Base-by-base conservation (phyloP, 371 early-diverging fungal species). In the Apophysomyces ossiformis region DNA sequence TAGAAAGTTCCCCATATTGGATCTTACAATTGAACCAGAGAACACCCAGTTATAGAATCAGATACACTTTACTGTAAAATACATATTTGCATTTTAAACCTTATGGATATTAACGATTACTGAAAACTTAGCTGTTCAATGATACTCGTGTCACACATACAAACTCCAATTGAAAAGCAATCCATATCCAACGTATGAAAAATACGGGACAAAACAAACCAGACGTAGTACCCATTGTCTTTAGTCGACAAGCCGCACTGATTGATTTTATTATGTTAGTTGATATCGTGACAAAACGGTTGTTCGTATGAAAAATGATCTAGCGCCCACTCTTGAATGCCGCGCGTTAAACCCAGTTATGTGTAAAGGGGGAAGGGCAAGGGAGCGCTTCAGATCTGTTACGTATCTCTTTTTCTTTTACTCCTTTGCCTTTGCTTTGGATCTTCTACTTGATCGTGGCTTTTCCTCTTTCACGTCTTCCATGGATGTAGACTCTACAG, bases 1-100 rank as follows among this genome's bases (percentile, higher is more conserved):
- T 60, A 77, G 79, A n/a, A 67, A 63, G 11, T 57, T 82, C 7
- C 79, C 82, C 9, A 64, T 57, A 57, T 57, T 82, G 8, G 79
- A 82, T 60, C 66, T 81, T 50, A 50, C n/a, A 21, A 21, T 50
- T 8, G 54, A 50, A n/a, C 37, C 60, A 60, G 32, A 26, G 32
- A 26, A 26, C 32, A 26, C 32, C 32, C 32, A 26, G 32, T 26
- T 26, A 26, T 26, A 26, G 32, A 26, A 26, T 39, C 44, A 39
- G 18, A 59, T 54, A 46, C 50, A 36, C 62, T 45, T 7, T 26
- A 16, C 18, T 62, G 47, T 15, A 47, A 62, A 47, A 62, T 7
- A 7, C 4, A 46, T 36, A 45, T 36, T 45, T 8, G 41, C n/a
- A 50, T 50, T 41, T 41, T 26, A 26, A 26, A 2, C 32, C 32